Base-by-base conservation (phyloP, 257 asterid genomes). In the Primulina eburnea region DNA sequence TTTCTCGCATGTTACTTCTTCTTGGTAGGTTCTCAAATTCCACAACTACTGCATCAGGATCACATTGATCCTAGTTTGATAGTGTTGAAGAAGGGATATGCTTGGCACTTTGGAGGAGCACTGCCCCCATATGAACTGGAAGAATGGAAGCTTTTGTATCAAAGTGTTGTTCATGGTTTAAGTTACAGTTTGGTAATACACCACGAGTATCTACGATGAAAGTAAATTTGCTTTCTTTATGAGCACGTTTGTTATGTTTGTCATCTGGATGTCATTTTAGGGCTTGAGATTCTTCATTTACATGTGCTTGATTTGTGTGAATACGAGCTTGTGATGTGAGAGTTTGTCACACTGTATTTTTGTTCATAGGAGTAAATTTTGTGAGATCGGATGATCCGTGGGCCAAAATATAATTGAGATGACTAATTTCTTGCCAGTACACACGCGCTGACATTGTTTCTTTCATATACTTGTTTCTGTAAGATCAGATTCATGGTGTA, bases 91-190 rank as follows among this genome's bases (percentile, higher is more conserved):
- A 84, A 84, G 76, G 96, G 86, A 85, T 87, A 89, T 77, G 96
- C 96, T 73, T 93, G 99, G 97, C 87, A 82, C 77, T 85, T 93
- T 69, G 91, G 92, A 40, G 99, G 96, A 60, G 96, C 95, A 55
- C 81, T 93, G 71, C 77, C 89, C 62, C 82, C 77, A 26, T 68
- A 70, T 17, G 96, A 87, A 64, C 80, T 84, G 62, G 85, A 82
- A 30, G 96, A 89, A 72, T 93, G 99, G 99, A 86, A 83, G 75
- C 97, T 93, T 73, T 72, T 87, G 72, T 93, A 90, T 76, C 97
- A 93, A 69, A 90, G 99, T 81, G 62, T 84, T 30, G 65, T 87
- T 60, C 90, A 90, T 74, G 99, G 97, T 52, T 80, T 76, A 72
- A 93, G 99, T 75, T 93, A 87, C 86, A 93, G 82, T 81, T 90